Evolutionary conservation across 1,139 yeast genomes (phyloP), one percentile per base, ranked within the genome.

Genomic region (Ogataea hybrid): DNA sequence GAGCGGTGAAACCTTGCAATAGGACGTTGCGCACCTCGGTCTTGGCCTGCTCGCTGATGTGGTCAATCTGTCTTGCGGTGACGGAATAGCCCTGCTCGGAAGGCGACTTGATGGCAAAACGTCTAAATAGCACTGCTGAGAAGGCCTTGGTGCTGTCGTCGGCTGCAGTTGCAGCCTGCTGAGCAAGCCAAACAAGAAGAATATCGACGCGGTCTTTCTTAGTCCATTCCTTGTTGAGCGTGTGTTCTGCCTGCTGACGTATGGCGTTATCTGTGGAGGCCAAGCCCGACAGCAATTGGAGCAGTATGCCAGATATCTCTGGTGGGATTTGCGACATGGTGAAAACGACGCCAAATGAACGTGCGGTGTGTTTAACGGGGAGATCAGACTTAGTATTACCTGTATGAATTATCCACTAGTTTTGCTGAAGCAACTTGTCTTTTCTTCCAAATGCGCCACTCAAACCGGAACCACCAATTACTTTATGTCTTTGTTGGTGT

Each of bases 81-180:
- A 82, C 83, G 32, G 80, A 57, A 65, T 62, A 48, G 56, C 69
- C 53, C 61, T 73, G 65, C 57, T 75, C 78, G 49, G 75, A 76
- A 5, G 94, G 90, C 2, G 88, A 77, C 56, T 85, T 84, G 44
- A 85, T 77, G 12, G 96, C 89, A 49, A 88, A 77, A 57, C 97
- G 79, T 64, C 98, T 77, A 61, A 92, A 87, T 49, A 92, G 68
- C 25, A 92, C 96, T 2, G 97, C 95, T 14, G 90, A 70, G 60
- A 87, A 86, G 0, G 89, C 75, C 48, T 77, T 67, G 33, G 73
- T 67, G 20, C 72, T 69, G 39, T 79, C 84, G 44, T 70, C 69
- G 4, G 73, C 70, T 11, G 89, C 84, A 11, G 64, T 63, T 15
- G 81, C 71, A 2, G 96, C 81, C 57, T 84, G 94, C 58, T 85